Percentiles rank a stretch among this genome's conserved stretches.
Conservation (phyloP, 257 asterid genomes). For the Plantago elongata region DNA sequence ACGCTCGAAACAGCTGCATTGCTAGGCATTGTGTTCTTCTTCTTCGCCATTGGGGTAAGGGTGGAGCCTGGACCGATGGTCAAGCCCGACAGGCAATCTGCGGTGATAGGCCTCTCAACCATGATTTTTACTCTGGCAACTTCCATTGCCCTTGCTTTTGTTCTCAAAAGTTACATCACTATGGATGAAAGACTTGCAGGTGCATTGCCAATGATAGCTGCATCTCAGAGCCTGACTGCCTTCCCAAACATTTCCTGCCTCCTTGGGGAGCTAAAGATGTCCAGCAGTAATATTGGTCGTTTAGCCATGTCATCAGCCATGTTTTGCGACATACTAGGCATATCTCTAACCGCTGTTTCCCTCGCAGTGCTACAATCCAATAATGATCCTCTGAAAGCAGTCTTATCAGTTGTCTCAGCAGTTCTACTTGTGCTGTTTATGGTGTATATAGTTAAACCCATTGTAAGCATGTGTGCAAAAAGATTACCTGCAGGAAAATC, state of each 20-base stretch:
- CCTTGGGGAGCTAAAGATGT: conserved; percentile 63
- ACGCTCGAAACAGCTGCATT: conserved; percentile 44
- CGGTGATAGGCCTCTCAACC: conserved; percentile 35
- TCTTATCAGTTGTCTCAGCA: conserved; percentile 14
- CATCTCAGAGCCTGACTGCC: conserved; percentile 38
- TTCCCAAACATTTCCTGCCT: conserved; percentile 59
- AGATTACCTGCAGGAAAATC: conserved; percentile 40
- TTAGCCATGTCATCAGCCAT: conserved; percentile 53
- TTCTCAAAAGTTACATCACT: conserved; percentile 11
- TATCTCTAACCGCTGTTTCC: conserved; percentile 19
- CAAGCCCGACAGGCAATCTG: conserved; percentile 40
- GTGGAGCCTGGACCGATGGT: conserved; percentile 44
- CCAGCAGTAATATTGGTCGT: conserved; percentile 63
- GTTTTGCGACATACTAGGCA: conserved; percentile 49
- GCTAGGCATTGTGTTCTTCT: conserved; percentile 60
- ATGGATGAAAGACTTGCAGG: conserved; percentile 42
- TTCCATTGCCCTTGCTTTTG: conserved; percentile 20
- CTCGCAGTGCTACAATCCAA: conserved; percentile 21
- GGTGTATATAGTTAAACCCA: conserved; percentile 35
- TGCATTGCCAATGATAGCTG: conserved; percentile 48
- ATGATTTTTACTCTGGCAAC: conserved; percentile 22
- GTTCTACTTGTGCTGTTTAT: conserved; percentile 12
- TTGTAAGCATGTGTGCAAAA: conserved; percentile 11
- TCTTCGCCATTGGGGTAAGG: conserved; percentile 57
- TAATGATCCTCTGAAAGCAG: conserved; percentile 1